Evolutionary conservation across 2,329 filamentous ascomycete genomes (phyloP).

Genomic region (Neonectria faginata): DNA sequence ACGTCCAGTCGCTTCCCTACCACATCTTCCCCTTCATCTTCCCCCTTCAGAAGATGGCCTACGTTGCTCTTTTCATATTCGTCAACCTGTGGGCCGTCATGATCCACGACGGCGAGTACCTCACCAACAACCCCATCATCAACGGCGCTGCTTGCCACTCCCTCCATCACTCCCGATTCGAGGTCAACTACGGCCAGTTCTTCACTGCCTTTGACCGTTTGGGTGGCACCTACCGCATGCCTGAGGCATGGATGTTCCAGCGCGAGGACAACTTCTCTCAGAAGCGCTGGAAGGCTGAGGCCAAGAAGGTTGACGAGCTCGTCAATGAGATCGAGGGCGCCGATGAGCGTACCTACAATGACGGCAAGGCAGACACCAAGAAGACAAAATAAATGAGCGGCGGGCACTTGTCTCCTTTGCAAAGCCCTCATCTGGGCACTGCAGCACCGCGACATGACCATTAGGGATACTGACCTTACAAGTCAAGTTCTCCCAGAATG

Average conservation of each 20-base stretch:
- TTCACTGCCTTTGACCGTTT: constrained; percentile 92
- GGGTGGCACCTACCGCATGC: constrained; percentile 86
- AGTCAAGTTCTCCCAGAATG: neutral
- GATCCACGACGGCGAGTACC: constrained; percentile 96
- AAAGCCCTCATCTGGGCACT: neutral
- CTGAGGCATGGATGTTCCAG: constrained; percentile 86
- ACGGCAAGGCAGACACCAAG: constrained; percentile 53
- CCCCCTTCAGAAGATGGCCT: constrained; percentile 90
- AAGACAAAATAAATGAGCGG: constrained; percentile 50
- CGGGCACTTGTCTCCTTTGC: neutral
- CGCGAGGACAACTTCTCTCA: constrained; percentile 88
- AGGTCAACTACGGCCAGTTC: constrained; percentile 90
- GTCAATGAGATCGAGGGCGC: constrained; percentile 75
- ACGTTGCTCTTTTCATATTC: constrained; percentile 86
- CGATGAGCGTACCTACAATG: constrained; percentile 63
- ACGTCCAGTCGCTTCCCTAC: constrained; percentile 88
- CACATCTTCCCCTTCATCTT: constrained; percentile 94
- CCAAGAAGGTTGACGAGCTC: constrained; percentile 79
- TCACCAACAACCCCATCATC: constrained; percentile 88
- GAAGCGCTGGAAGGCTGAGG: constrained; percentile 82
- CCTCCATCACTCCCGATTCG: constrained; percentile 72
- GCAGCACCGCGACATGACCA: neutral
- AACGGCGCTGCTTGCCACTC: constrained; percentile 94
- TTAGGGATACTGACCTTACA: neutral
- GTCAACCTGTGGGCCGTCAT: constrained; percentile 98